phyloP scores from a whole-genome alignment of 176 grass and related monocot species.

The Musa acuminata region DNA sequence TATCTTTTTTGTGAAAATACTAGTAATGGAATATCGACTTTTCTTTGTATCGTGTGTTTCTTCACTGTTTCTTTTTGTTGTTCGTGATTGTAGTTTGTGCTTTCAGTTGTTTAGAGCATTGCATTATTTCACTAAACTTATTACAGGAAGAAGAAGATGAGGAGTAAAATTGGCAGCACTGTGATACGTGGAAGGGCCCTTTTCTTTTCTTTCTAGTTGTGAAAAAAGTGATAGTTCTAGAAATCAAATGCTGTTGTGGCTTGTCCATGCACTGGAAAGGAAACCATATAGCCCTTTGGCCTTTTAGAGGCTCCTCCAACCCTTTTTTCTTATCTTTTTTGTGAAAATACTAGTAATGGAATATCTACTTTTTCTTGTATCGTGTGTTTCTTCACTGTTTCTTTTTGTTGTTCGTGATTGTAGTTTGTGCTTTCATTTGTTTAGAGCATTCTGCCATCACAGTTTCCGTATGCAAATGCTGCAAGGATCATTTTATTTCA shows the following conservation, averaged over 20 bases:
- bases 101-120: too few species aligned
- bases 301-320: not conserved
- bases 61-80: not conserved
- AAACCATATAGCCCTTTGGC: not conserved
- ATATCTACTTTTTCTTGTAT: not conserved
- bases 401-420: not conserved
- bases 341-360: not conserved
- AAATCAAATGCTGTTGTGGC: not conserved
- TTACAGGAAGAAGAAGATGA: slow-evolving; percentile 17
- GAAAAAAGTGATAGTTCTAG: not conserved
- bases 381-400: not conserved
- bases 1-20: not conserved
- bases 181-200: not conserved
- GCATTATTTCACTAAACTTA: too few species aligned
- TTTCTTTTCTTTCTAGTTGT: slow-evolving; percentile 3
- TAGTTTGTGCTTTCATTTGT: too few species aligned
- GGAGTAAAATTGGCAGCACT: not conserved
- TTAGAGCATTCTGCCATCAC: too few species aligned
- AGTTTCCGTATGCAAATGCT: too few species aligned
- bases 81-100: too few species aligned
- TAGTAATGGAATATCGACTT: not conserved
- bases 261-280: not conserved
- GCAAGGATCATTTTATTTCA: too few species aligned
- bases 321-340: not conserved
- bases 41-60: not conserved